Evolutionary conservation across 805 yeast genomes (phyloP).

Genomic region (Yamadazyma olivae): DNA sequence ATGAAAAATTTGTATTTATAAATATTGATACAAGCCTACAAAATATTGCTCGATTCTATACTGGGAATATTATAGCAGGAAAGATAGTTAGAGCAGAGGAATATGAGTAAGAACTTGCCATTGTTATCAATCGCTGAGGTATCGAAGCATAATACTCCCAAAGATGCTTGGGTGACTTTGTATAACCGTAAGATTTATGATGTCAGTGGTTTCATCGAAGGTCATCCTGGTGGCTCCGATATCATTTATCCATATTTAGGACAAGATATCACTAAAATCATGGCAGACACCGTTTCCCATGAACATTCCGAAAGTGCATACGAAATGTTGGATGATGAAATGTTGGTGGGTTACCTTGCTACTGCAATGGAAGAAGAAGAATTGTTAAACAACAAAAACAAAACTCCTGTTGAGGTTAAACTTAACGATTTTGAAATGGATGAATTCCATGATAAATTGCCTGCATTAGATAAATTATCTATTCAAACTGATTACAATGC

Average conservation of each 20-base stretch:
- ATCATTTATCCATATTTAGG: slow-evolving; percentile 58
- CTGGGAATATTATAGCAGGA: too few species aligned
- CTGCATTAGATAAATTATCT: slow-evolving; percentile 68
- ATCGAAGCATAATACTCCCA: slow-evolving; percentile 45
- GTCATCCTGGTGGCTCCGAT: slow-evolving; percentile 70
- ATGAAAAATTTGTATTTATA: too few species aligned
- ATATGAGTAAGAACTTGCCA: slow-evolving; percentile 44
- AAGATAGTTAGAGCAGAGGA: too few species aligned
- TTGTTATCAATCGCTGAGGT: slow-evolving; percentile 55
- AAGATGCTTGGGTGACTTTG: slow-evolving; percentile 78
- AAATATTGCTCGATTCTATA: too few species aligned
- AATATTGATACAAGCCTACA: too few species aligned
- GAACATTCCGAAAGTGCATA: slow-evolving; percentile 83
- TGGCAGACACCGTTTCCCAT: slow-evolving; percentile 72
- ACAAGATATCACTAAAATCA: slow-evolving; percentile 63
- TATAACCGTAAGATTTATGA: slow-evolving; percentile 80
- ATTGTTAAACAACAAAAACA: slow-evolving; percentile 57
- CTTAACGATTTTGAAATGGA: slow-evolving; percentile 26
- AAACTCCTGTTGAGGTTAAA: slow-evolving; percentile 57
- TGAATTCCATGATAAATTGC: slow-evolving; percentile 58
- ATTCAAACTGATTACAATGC: slow-evolving; percentile 73
- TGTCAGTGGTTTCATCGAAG: slow-evolving; percentile 69
- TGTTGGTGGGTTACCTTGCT: slow-evolving; percentile 80
- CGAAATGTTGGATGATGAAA: slow-evolving; percentile 79
- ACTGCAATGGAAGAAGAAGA: slow-evolving; percentile 74